Conservation (phyloP, 345 rosid genomes). For the Acer saccharum region DNA sequence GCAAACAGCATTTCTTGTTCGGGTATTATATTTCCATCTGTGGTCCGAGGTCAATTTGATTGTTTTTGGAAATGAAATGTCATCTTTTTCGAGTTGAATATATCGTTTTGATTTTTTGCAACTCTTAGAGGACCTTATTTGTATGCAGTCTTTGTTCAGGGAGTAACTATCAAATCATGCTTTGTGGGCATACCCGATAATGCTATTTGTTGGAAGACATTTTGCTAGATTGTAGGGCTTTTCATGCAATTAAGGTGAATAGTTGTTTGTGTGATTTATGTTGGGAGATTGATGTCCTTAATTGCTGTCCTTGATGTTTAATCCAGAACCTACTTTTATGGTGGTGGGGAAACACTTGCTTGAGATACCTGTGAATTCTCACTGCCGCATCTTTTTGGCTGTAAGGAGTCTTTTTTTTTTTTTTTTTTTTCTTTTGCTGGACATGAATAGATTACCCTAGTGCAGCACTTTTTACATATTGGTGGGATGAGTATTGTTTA, state of each 20-base stretch:
- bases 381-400: not conserved
- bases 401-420: not conserved
- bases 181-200: not conserved
- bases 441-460: not conserved
- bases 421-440: not conserved
- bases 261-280: not conserved
- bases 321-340: not conserved
- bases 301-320: not conserved
- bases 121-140: not conserved
- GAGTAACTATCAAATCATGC: not conserved
- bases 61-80: not conserved
- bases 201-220: not conserved
- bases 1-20: not conserved
- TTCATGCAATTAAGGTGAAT: not conserved
- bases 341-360: not conserved
- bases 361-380: not conserved
- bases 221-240: constrained; percentile 3
- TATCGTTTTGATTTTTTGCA: not conserved
- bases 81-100: not conserved
- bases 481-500: not conserved
- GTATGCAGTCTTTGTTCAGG: not conserved
- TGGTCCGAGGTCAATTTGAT: not conserved
- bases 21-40: not conserved
- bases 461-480: not conserved
- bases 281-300: not conserved